Base-by-base conservation (phyloP, 2,329 filamentous ascomycete species). In the Boeremia exigua region DNA sequence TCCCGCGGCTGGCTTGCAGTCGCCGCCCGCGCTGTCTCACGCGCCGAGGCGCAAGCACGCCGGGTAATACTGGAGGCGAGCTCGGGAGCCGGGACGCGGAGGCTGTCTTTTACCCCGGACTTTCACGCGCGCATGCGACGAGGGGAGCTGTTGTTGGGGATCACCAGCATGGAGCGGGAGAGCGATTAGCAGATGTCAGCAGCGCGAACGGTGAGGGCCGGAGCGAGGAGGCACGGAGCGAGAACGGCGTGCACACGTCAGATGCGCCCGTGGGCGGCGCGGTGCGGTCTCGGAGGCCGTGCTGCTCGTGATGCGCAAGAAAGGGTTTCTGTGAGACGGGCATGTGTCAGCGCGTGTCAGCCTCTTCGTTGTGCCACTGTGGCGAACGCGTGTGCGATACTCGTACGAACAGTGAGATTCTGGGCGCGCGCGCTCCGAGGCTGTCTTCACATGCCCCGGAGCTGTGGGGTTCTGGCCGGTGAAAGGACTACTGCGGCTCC, bases 181-280 rank as follows among this genome's bases (percentile, higher is more conserved):
- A 17, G n/a, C n/a, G n/a, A n/a, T n/a, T n/a, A n/a, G 52, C 46
- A 49, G 46, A 42, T 32, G 28, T 50, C 46, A 50, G 52, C 52
- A 6, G 34, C 23, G 25, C 45, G 15, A 55, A 55, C 52, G 52
- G 46, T 49, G 45, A 55, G 45, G 51, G 39, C 14, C 32, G 50
- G 30, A 27, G 43, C 43, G 48, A 38, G 27, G 11, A 12, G 43
- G 50, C 19, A 25, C 50, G 43, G 50, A 42, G 42, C 50, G 51
- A 49, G 38, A 45, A 45, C 51, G 51, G 23, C 12, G 39, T 38
- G 39, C 25, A 15, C 33, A 38, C 29, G 52, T 45, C 39, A 45
- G 52, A 38, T 43, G n/a, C n/a, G 27, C 2, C 6, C 9, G 39
- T 7, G 39, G 27, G 39, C 11, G 39, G n/a, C 23, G 11, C n/a